Base-by-base conservation (phyloP, 768 basidiomycete species). In the Mycena belliarum region DNA sequence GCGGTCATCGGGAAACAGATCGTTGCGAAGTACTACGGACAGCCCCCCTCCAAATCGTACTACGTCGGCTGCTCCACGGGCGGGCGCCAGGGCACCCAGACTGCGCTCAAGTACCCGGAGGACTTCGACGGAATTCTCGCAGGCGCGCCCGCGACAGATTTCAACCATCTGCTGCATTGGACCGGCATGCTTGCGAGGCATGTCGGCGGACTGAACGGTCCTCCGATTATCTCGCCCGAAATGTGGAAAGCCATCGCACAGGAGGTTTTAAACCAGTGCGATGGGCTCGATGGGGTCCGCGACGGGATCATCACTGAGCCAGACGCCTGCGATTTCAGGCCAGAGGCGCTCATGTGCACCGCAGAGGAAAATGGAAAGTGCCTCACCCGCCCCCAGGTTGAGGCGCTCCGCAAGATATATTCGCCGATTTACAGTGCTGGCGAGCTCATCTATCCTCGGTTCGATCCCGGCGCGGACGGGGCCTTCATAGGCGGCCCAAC, bases 61-160 rank as follows among this genome's bases (percentile, higher is more conserved):
- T 71, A 61, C 40, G 46, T 66, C 18, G 70, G 69, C 4, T 71
- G 70, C 56, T 68, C 67, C 3, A 66, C 63, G 1, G 70, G 68
- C 11, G 70, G 70, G 21, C 64, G 69, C 25, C 68, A 69, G 52
- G 70, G 65, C 5, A 59, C 63, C 0, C 63, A 66, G 33, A 55
- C 65, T 2, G 66, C 68, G 11, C 47, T 60, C 25, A 44, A 58
- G 14, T 69, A 59, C 40, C 70, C 70, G 0, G 64, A 64, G 1
- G 69, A 71, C 51, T 71, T 69, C 37, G 68, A 70, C 52, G 70
- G 66, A 16, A 61, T 70, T 23, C 40, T 71, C 9, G 66, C 66
- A 14, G 70, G 70, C 1, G 53, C 67, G 11, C 69, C 70, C 8
- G 69, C 68, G 10, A 65, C 44, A 1, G 41, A 64, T 46, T 57